These are phyloP conservation scores for Eimeria praecox DNA, from an alignment of 169 alveolate genomes.

Conservation along the genomic window DNA sequence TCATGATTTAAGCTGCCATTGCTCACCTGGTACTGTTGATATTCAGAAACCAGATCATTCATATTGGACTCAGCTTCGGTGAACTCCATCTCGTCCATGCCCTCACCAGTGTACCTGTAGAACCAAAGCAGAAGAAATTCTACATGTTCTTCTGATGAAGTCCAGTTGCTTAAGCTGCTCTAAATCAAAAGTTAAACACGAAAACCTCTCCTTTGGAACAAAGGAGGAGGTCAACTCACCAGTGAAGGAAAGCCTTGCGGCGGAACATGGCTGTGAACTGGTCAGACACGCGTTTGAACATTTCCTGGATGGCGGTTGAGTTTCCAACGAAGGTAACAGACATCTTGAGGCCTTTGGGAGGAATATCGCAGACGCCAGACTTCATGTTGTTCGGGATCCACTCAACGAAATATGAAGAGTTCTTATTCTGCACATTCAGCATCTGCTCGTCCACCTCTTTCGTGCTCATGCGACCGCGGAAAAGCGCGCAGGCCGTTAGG, in stretches of 20 bases:
- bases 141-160: background rate
- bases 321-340: slow-evolving; percentile 98
- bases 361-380: slow-evolving; percentile 98
- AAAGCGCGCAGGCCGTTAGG: slow-evolving; percentile 99
- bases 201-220: too few species aligned
- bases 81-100: slow-evolving; percentile 99
- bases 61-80: slow-evolving; percentile 99
- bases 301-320: slow-evolving; percentile 98
- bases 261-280: slow-evolving; percentile 99
- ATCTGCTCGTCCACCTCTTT: slow-evolving; percentile 99
- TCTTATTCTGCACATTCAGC: slow-evolving; percentile 98
- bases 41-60: slow-evolving; percentile 98
- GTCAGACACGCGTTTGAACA: slow-evolving; percentile 99
- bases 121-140: background rate
- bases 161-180: background rate
- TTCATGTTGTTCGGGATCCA: slow-evolving; percentile 99
- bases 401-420: slow-evolving; percentile 99
- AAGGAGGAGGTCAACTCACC: slow-evolving; percentile 91
- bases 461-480: slow-evolving; percentile 99
- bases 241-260: slow-evolving; percentile 98
- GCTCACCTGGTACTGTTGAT: slow-evolving; percentile 97
- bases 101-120: slow-evolving; percentile 87
- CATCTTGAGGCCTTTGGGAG: slow-evolving; percentile 99
- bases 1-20: background rate
- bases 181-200: background rate